These are phyloP conservation scores for Pezizomycotina sp. DNA, from an alignment of 2,329 filamentous ascomycete species.

Conservation along the genomic window DNA sequence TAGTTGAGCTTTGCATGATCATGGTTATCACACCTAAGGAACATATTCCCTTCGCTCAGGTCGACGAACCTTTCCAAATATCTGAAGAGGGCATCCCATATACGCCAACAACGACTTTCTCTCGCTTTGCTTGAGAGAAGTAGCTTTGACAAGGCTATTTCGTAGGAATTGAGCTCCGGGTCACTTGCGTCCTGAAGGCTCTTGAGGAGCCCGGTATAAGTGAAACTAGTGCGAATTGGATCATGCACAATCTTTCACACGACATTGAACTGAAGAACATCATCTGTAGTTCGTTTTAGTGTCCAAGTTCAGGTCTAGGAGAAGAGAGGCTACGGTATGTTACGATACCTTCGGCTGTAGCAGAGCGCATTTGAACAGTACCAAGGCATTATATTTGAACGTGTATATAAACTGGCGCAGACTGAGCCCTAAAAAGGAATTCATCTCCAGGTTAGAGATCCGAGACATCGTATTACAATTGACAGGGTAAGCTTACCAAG, in stretches of 20 bases:
- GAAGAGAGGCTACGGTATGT: constrained; percentile 1
- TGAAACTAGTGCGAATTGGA: constrained; percentile 91
- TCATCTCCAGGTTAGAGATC: constrained; percentile 16
- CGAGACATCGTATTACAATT: neutral
- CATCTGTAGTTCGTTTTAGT: constrained; percentile 53
- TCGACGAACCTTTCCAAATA: constrained; percentile 63
- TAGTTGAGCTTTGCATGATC: neutral
- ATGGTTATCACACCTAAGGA: constrained; percentile 15
- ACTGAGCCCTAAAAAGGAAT: constrained; percentile 40
- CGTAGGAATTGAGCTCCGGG: constrained; percentile 74
- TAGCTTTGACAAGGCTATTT: constrained; percentile 57
- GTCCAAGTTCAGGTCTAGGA: neutral
- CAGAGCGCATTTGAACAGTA: constrained; percentile 82
- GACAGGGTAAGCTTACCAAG: constrained; percentile 44
- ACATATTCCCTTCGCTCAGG: neutral
- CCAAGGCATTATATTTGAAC: constrained; percentile 85
- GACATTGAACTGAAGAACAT: constrained; percentile 85
- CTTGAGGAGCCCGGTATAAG: constrained; percentile 84
- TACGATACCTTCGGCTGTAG: constrained; percentile 75
- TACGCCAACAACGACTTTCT: constrained; percentile 76
- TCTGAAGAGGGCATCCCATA: constrained; percentile 85
- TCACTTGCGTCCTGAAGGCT: constrained; percentile 91
- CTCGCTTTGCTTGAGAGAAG: constrained; percentile 80
- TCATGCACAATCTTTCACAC: constrained; percentile 91
- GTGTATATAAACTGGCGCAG: constrained; percentile 82